Percentiles rank a stretch among this genome's conserved stretches.
Evolutionary conservation across 495 filamentous ascomycete genomes (phyloP).

Genomic region (Pyrenopolyporus hunteri): DNA sequence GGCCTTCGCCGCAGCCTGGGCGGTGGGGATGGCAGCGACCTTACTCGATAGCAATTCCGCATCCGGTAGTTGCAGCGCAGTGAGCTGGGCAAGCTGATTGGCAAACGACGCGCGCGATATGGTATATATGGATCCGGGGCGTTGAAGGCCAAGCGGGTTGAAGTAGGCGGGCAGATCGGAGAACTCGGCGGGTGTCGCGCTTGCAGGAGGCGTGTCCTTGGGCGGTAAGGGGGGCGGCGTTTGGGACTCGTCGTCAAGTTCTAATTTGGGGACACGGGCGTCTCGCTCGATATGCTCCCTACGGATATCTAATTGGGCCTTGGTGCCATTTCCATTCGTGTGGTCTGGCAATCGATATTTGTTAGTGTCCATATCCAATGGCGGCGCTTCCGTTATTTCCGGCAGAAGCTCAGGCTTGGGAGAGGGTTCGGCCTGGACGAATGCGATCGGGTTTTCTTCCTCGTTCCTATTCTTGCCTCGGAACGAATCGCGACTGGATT

Average conservation of each 20-base stretch:
- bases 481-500: constrained; percentile 43
- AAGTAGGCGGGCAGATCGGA: constrained; percentile 54
- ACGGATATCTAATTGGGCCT: constrained; percentile 57
- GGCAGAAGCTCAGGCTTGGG: constrained; percentile 49
- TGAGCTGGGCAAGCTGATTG: constrained; percentile 82
- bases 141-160: constrained; percentile 59
- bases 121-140: constrained; percentile 83
- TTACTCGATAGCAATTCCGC: constrained; percentile 78
- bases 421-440: constrained; percentile 38
- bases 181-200: constrained; percentile 45
- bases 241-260: constrained; percentile 47
- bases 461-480: constrained; percentile 29
- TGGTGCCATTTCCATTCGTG: constrained; percentile 65
- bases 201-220: constrained; percentile 55
- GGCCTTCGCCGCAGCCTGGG: constrained; percentile 75
- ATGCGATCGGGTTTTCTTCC: constrained; percentile 23
- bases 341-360: constrained; percentile 70
- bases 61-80: constrained; percentile 82
- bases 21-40: constrained; percentile 81
- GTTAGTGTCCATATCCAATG: constrained; percentile 63
- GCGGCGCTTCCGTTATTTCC: constrained; percentile 48
- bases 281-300: constrained; percentile 59
- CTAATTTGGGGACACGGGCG: constrained; percentile 38
- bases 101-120: constrained; percentile 88
- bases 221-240: constrained; percentile 51